Conservation (phyloP, 2,329 filamentous ascomycete species). For the Rutstroemia sydowiana region DNA sequence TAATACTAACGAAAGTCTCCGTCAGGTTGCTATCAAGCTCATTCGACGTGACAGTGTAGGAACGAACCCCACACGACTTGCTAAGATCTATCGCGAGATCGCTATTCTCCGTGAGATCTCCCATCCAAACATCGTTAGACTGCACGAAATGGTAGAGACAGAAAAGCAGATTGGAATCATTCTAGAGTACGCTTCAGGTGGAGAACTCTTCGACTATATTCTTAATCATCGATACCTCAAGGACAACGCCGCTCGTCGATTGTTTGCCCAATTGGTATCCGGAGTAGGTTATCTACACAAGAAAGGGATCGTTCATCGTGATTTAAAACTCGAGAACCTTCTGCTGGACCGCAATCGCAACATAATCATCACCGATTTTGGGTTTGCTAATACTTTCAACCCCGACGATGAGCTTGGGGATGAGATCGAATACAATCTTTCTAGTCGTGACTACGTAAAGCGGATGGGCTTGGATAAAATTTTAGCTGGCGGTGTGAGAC, state of each 20-base stretch:
- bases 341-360: slow-evolving; percentile 93
- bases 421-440: slow-evolving; percentile 81
- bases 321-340: slow-evolving; percentile 93
- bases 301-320: slow-evolving; percentile 95
- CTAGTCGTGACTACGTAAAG: slow-evolving; percentile 84
- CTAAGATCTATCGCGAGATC: slow-evolving; percentile 97
- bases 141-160: slow-evolving; percentile 98
- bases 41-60: slow-evolving; percentile 89
- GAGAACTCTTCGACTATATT: slow-evolving; percentile 97
- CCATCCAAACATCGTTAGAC: slow-evolving; percentile 91
- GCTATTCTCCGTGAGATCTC: slow-evolving; percentile 79
- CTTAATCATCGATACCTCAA: slow-evolving; percentile 94
- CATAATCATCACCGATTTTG: slow-evolving; percentile 99
- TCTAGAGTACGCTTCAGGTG: slow-evolving; percentile 93
- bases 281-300: slow-evolving; percentile 97
- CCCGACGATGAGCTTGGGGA: slow-evolving; percentile 79
- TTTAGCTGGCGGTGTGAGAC: slow-evolving; percentile 65
- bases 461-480: slow-evolving; percentile 75
- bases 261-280: slow-evolving; percentile 93
- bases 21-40: slow-evolving; percentile 88
- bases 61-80: slow-evolving; percentile 77
- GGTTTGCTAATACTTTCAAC: slow-evolving; percentile 97
- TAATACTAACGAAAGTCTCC: neutral
- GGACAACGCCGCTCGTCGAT: slow-evolving; percentile 77
- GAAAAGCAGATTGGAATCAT: slow-evolving; percentile 97